These are phyloP conservation scores for Fusarium lyarnte DNA, from an alignment of 2,329 filamentous ascomycete genomes.

Conservation along the genomic window DNA sequence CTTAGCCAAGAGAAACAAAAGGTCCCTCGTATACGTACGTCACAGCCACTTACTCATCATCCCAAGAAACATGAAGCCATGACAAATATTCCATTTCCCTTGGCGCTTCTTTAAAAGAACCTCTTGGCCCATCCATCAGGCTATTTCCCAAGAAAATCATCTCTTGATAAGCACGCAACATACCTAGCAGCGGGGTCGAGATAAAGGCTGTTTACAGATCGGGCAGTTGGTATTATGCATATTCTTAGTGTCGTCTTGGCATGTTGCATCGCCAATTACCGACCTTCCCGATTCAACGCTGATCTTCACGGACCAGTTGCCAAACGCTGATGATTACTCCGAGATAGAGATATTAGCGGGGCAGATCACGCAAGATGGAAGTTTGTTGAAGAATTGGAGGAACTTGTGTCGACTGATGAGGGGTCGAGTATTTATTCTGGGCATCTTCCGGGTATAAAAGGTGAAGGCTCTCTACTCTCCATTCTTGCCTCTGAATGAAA, in stretches of 20 bases:
- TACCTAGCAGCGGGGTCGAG: not conserved
- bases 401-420: not conserved
- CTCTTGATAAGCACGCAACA: not conserved
- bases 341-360: slow-evolving; percentile 19
- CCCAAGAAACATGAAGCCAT: not conserved
- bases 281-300: slow-evolving; percentile 26
- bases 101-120: not conserved
- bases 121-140: not conserved
- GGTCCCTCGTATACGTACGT: not conserved
- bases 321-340: slow-evolving; percentile 21
- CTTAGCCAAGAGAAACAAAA: slow-evolving; percentile 22
- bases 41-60: not conserved
- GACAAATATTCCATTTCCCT: not conserved
- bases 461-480: fast-evolving
- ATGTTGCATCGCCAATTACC: slow-evolving; percentile 17
- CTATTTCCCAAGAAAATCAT: not conserved
- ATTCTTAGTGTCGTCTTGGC: slow-evolving; percentile 34
- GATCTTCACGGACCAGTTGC: slow-evolving; percentile 32
- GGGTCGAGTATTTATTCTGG: not conserved
- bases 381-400: not conserved
- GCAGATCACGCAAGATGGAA: slow-evolving; percentile 26
- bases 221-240: slow-evolving; percentile 35
- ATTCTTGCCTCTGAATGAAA: not conserved
- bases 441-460: not conserved
- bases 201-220: slow-evolving; percentile 21